Base-by-base conservation (phyloP, 805 yeast genomes). In the Zygotorulaspora chibaensis region DNA sequence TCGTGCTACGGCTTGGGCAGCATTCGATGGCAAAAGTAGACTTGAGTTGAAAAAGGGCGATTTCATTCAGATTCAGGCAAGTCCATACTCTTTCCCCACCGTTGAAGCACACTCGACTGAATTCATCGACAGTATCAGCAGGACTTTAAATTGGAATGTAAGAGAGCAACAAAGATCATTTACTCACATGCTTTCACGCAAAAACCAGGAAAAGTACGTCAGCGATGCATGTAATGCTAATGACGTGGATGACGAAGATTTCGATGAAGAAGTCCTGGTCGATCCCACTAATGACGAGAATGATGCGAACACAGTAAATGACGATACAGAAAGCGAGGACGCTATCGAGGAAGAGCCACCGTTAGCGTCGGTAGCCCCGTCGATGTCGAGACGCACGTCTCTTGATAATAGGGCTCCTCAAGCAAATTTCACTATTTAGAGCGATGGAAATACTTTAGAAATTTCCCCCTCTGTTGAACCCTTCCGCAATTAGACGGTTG, bases 11-110 rank as follows among this genome's bases (percentile, higher is more conserved):
- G 97, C 98, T 0, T 93, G 96, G 95, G 95, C 95, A 1, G 83
- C 96, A 1, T 93, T 93, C 62, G 99, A 93, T 66, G 99, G 99
- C 10, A 82, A 93, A 55, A 81, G 82, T 17, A 72, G 98, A 35
- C 83, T 88, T 3, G 96, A 93, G 62, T 68, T 93, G 38, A 66
- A 71, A 28, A 80, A 79, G 45, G 97, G 98, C 8, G 93, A 88
- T 62, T 89, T 87, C 57, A 86, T 93, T 28, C 79, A 89, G 0
- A 77, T 93, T 12, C 79, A 80, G 33, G 96, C 96, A 0, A 82
- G 93, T 38, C 87, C 89, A 25, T 91, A 78, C 67, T 95, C 96
- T 17, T 93, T 93, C 71, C 99, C 99, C 4, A 89, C 96, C 1
- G 93, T 93, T 2, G 77, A 81, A 51, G 76, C 86, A 1, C 77